These are phyloP conservation scores for Lichtheimia corymbifera DNA, from an alignment of 371 early-diverging fungal species.

Conservation along the genomic window DNA sequence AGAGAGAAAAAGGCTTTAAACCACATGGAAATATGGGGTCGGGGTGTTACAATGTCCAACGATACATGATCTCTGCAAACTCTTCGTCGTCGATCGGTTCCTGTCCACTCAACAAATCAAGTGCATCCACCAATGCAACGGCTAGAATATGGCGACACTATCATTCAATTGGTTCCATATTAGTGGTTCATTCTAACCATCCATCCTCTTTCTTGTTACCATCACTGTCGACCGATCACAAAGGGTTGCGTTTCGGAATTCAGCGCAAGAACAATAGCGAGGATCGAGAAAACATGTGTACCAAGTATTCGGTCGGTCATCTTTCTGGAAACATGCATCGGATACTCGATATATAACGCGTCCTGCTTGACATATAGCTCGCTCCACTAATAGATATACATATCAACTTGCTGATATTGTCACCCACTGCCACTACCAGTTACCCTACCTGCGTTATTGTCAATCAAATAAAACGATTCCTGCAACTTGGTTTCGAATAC, in stretches of 20 bases:
- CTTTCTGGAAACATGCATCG: conserved; percentile 11
- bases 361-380: conserved; percentile 15
- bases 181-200: not conserved
- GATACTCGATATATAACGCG: conserved; percentile 23
- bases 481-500: conserved; percentile 14
- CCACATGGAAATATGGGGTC: not conserved
- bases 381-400: conserved; percentile 1
- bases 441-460: conserved; percentile 23
- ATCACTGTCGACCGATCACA: conserved; percentile 4
- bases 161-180: not conserved
- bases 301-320: not conserved
- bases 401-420: not conserved
- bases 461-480: conserved; percentile 27
- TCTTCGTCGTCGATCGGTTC: conserved; percentile 12
- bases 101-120: not conserved
- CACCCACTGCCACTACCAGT: no score
- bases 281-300: conserved; percentile 22
- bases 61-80: conserved; percentile 25
- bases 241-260: conserved; percentile 14
- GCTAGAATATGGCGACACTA: conserved; percentile 31
- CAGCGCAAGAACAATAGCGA: conserved; percentile 22
- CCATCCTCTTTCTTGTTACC: conserved; percentile 9
- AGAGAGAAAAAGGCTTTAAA: conserved; percentile 4
- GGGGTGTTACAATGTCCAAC: conserved; percentile 10
- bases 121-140: conserved; percentile 14